Conservation (phyloP, 2,329 filamentous ascomycete genomes). For the Exophiala calicioides region DNA sequence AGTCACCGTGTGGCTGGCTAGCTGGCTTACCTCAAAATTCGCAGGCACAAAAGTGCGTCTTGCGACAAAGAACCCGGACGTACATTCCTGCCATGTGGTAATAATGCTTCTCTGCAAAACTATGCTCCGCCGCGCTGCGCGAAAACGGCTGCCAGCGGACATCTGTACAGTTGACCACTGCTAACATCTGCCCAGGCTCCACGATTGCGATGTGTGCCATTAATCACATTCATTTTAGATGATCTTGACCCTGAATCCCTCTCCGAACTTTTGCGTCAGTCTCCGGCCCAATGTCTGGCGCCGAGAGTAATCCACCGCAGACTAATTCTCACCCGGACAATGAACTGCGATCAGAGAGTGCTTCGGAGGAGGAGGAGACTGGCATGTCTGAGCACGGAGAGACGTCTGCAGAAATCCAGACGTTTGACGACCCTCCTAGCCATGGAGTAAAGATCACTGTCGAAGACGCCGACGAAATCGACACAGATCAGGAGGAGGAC, state of each 20-base stretch:
- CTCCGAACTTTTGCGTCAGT: constrained; percentile 8
- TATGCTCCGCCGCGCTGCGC: constrained; percentile 9
- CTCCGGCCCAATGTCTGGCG: constrained; percentile 30
- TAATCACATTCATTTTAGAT: constrained; percentile 3
- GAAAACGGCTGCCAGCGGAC: not conserved
- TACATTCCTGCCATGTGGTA: not conserved
- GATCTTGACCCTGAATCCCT: constrained; percentile 12
- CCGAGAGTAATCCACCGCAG: constrained; percentile 22
- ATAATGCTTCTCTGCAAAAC: not conserved
- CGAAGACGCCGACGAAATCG: constrained; percentile 30
- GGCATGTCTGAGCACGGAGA: constrained; percentile 29
- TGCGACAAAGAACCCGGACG: no score
- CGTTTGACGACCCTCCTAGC: constrained; percentile 5
- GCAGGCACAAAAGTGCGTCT: no score
- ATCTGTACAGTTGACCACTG: constrained; percentile 12
- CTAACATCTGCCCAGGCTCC: not conserved
- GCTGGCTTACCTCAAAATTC: no score
- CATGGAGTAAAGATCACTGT: constrained; percentile 29
- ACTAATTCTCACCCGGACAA: constrained; percentile 13
- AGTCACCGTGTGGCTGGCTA: no score
- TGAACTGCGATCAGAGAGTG: constrained; percentile 9
- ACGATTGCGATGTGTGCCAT: constrained; percentile 17
- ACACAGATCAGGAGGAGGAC: constrained; percentile 25
- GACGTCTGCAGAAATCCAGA: constrained; percentile 31
- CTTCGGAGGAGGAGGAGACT: constrained; percentile 27